These are phyloP conservation scores for Pseudocercospora pini-densiflorae DNA, from an alignment of 2,329 filamentous ascomycete genomes.

Conservation along the genomic window DNA sequence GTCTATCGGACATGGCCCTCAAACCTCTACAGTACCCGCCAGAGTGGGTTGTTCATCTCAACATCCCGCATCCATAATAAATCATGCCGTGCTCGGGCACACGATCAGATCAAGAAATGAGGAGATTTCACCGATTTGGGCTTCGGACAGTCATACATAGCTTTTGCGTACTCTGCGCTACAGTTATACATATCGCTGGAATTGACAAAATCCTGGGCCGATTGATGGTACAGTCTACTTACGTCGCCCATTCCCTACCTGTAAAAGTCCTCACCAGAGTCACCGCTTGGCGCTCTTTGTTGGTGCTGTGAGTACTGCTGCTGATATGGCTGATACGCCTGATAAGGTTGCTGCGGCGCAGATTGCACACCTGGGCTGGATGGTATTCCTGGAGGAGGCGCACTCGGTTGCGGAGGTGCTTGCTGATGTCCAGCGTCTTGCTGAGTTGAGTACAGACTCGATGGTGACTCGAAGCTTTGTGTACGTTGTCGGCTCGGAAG, in stretches of 20 bases:
- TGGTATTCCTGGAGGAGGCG: slow-evolving; percentile 39
- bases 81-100: slow-evolving; percentile 4
- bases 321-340: slow-evolving; percentile 40
- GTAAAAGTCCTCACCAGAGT: slow-evolving; percentile 42
- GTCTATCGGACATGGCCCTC: not conserved
- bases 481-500: slow-evolving; percentile 35
- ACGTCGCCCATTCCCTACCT: slow-evolving; percentile 27
- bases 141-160: slow-evolving; percentile 14
- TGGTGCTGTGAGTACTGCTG: slow-evolving; percentile 24
- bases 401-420: slow-evolving; percentile 31
- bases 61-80: not conserved
- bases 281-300: slow-evolving; percentile 29
- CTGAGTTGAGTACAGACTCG: slow-evolving; percentile 35
- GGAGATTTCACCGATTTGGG: slow-evolving; percentile 7
- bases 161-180: slow-evolving; percentile 19
- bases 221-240: slow-evolving; percentile 6
- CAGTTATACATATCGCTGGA: slow-evolving; percentile 19
- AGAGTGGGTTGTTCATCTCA: slow-evolving; percentile 9
- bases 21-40: not conserved
- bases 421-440: slow-evolving; percentile 25
- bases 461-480: slow-evolving; percentile 37
- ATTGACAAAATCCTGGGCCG: not conserved
- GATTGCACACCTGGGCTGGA: slow-evolving; percentile 22
- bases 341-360: slow-evolving; percentile 30
- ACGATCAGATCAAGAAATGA: slow-evolving; percentile 9